These are phyloP conservation scores for Spathaspora arborariae DNA, from an alignment of 805 yeast genomes.

Conservation along the genomic window DNA sequence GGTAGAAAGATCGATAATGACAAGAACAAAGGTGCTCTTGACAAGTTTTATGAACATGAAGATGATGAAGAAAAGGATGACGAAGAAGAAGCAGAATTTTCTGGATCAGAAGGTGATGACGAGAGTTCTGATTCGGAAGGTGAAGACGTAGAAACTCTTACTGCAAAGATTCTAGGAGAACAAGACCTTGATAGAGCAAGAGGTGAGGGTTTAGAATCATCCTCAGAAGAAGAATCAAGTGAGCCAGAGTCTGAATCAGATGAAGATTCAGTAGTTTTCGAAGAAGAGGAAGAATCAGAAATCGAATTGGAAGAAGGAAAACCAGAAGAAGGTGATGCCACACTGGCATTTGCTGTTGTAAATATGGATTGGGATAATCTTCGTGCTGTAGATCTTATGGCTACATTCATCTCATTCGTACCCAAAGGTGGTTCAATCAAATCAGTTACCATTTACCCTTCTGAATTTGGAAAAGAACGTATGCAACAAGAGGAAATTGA, in stretches of 20 bases:
- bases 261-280: conserved; percentile 31
- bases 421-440: conserved; percentile 69
- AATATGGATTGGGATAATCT: conserved; percentile 97
- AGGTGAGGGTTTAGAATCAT: conserved; percentile 52
- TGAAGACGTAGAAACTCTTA: conserved; percentile 4
- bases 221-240: conserved; percentile 35
- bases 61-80: conserved; percentile 22
- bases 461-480: conserved; percentile 89
- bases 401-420: conserved; percentile 81
- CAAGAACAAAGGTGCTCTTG: conserved; percentile 50
- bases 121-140: conserved; percentile 20
- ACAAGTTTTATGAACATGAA: conserved; percentile 57
- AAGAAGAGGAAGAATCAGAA: conserved; percentile 50
- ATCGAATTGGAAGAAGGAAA: conserved; percentile 52
- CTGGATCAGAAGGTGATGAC: conserved; percentile 10
- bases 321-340: conserved; percentile 87
- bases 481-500: conserved; percentile 85
- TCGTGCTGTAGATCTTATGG: conserved; percentile 82
- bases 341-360: conserved; percentile 81
- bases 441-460: conserved; percentile 74
- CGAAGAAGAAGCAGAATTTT: conserved; percentile 6
- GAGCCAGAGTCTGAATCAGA: conserved; percentile 45
- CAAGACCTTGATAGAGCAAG: conserved; percentile 55
- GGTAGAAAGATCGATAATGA: conserved; percentile 63
- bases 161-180: conserved; percentile 9